Base-by-base conservation (phyloP, 371 early-diverging fungal genomes). In the Saksenaea vasiformis region DNA sequence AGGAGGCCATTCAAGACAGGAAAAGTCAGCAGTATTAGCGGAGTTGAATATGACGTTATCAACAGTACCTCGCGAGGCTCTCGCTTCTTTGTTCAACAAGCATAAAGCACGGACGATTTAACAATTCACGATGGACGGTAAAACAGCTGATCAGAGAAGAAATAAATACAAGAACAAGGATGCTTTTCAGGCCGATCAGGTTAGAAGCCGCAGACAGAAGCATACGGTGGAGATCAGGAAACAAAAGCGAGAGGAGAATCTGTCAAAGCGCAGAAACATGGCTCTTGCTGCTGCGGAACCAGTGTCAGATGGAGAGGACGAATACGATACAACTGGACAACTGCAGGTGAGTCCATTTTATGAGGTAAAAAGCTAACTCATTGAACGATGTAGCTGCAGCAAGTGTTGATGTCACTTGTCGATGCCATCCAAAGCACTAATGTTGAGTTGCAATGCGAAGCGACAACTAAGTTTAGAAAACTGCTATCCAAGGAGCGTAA, bases 401-500 rank as follows among this genome's bases (percentile, higher is more conserved):
- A 54, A 35, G 15, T 65, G 43, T 69, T 69, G 57, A 82, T 64
- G 61, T 19, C 51, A 15, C 66, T 95, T 90, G 86, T 94, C 54
- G 73, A 72, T 13, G 88, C 83, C 36, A 87, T 96, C 17, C 82
- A 88, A 72, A 91, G 93, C 5, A 82, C 85, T 22, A 85, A 89
- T 66, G 77, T 88, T 3, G 93, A 94, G 34, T 87, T 78, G 31
- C 95, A 94, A 74, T 81, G 93, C 59, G 73, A 85, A 27, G 94
- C 97, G 22, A 93, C 93, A 34, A 91, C 93, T 13, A 88, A 88
- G 63, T 98, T 99, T 85, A 88, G 99, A 75, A 95, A 95, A 74
- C 81, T 98, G 17, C 90, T 99, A 41, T 95, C 97, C 43, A 97
- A 97, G 74, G 99, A 98, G 77, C 89, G 85, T 62, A 93, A 93